Evolutionary conservation across 2,329 filamentous ascomycete species (phyloP).

Genomic region (Orbilia javanica): DNA sequence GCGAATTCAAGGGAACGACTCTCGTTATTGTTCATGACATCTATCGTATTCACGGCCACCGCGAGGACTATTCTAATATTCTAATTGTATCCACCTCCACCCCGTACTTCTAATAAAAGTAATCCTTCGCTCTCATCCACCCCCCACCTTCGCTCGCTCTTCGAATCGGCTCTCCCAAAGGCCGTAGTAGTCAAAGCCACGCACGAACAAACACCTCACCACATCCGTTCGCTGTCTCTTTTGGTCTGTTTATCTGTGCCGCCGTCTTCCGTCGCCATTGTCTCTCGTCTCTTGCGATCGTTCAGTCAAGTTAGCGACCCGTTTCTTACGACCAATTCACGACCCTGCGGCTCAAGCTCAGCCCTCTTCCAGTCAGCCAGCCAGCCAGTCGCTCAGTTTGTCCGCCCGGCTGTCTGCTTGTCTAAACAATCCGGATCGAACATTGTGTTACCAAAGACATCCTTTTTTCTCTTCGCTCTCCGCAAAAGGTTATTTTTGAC

Average conservation of each 20-base stretch:
- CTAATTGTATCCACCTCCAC: neutral
- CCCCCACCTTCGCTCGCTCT: slow-evolving; percentile 19
- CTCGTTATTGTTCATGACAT: slow-evolving; percentile 2
- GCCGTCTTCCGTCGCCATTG: neutral
- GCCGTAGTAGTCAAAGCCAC: neutral
- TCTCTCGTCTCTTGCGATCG: slow-evolving; percentile 22
- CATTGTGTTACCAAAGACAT: neutral
- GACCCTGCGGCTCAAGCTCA: slow-evolving; percentile 2
- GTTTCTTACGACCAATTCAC: slow-evolving; percentile 21
- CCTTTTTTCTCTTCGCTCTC: neutral
- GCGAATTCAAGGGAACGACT: neutral
- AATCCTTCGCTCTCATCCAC: slow-evolving; percentile 13
- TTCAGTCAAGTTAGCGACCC: slow-evolving; percentile 10
- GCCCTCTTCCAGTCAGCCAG: neutral
- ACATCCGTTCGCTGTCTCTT: neutral
- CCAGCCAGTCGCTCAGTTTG: neutral
- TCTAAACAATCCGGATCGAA: neutral
- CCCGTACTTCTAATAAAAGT: slow-evolving; percentile 19
- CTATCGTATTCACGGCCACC: neutral
- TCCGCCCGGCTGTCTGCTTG: neutral
- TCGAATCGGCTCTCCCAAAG: neutral
- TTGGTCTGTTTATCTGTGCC: neutral
- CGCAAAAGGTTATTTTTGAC: slow-evolving; percentile 22
- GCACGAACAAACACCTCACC: neutral
- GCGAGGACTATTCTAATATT: neutral